Base-by-base conservation (phyloP, 805 yeast species). In the Yarrowia sp. region DNA sequence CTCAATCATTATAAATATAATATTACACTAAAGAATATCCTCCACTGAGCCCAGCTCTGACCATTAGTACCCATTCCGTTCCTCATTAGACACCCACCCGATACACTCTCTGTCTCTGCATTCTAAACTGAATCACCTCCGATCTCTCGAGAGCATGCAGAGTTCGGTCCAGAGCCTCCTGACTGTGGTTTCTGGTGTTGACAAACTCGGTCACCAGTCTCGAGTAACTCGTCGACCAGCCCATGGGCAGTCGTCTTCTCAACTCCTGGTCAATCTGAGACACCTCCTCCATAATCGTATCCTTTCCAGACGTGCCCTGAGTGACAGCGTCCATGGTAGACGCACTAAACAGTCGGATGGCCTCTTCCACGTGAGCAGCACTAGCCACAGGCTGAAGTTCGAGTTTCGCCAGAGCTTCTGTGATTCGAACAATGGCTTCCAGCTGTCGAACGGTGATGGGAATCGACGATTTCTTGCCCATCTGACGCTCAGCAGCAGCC, bases 401-500 rank as follows among this genome's bases (percentile, higher is more conserved):
- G 69, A 95, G 77, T 77, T 95, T 95, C 9, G 99, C 99, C 68
- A 95, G 80, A 0, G 97, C 86, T 79, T 95, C 99, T 1, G 98
- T 86, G 67, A 95, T 95, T 81, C 99, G 93, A 60, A 95, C 87
- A 73, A 95, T 91, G 46, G 99, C 99, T 79, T 95, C 99, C 70
- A 95, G 83, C 81, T 95, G 99, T 83, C 99, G 92, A 53, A 95
- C 87, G 0, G 99, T 95, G 75, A 95, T 94, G 38, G 99, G 99
- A 74, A 95, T 95, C 1, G 97, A 89, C 0, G 98, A 92, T 73
- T 98, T 84, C 75, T 90, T 97, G 70, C 92, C 88, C 70, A 92
- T 87, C 70, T 87, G 87, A 17, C 87, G 81, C 80, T 95, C 99
- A 73, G 86, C 89, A 68, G 86, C 84, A 71, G 91, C 92, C 67